These are phyloP conservation scores for Trichoderma lentiforme DNA, from an alignment of 2,329 filamentous ascomycete genomes.

Conservation along the genomic window DNA sequence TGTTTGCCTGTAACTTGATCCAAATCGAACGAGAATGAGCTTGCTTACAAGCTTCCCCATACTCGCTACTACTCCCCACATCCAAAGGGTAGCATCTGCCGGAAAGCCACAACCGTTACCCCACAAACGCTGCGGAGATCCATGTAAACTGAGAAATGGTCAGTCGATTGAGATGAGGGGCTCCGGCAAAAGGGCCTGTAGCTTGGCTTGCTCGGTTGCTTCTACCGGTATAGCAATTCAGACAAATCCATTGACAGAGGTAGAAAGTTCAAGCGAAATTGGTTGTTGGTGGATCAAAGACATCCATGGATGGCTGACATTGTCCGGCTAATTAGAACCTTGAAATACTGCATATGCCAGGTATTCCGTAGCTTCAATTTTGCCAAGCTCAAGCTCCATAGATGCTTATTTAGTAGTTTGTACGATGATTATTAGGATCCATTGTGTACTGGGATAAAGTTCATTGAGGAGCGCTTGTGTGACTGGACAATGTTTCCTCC, in stretches of 20 bases:
- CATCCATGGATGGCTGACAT: not conserved
- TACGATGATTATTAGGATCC: not conserved
- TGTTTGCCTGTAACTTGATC: not conserved
- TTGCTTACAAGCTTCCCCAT: not conserved
- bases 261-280: not conserved
- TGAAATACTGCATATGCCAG: not conserved
- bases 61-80: not conserved
- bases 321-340: not conserved
- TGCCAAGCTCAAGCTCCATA: not conserved
- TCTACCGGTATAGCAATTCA: not conserved
- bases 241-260: not conserved
- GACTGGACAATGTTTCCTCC: not conserved
- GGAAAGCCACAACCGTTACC: not conserved
- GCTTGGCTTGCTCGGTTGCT: not conserved
- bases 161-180: not conserved
- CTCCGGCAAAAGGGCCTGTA: not conserved
- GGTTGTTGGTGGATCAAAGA: not conserved
- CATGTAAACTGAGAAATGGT: not conserved
- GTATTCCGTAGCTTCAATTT: not conserved
- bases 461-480: not conserved
- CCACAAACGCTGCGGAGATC: not conserved
- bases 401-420: not conserved
- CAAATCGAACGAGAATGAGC: not conserved
- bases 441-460: not conserved
- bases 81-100: not conserved